Evolutionary conservation across 2,329 filamentous ascomycete species (phyloP), one percentile per base, ranked within the genome.

Genomic region (Fusarium lyarnte): DNA sequence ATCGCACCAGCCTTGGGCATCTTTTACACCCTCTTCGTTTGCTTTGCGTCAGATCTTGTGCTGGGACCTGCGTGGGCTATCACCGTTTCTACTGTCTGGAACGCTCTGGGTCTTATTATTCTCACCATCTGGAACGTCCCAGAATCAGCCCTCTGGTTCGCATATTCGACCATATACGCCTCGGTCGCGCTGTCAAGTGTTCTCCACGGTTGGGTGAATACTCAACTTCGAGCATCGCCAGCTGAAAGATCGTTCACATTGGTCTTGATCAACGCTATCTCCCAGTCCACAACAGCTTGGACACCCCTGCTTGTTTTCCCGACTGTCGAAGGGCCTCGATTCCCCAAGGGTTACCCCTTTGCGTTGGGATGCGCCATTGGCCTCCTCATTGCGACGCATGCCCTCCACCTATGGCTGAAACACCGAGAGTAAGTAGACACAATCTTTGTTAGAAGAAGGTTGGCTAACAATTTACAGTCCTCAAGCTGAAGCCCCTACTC

Each of bases 131-230:
- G 88, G 88, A 78, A 87, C 23, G 87, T 90, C 0, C 87, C 87
- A 0, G 87, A 89, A 52, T 41, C 68, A 13, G 69, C 72, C 1
- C 73, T 76, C 13, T 77, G 75, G 75, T 77, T 77, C 9, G 75
- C 69, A 5, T 75, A 89, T 83, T 76, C 79, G 31, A 87, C 84
- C 0, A 85, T 82, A 0, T 88, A 86, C 72, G 83, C 83, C 0
- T 81, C 86, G 0, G 82, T 84, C 9, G 84, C 87, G 2, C 84
- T 89, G 79, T 88, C 87, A 0, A 87, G 85, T 52, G 85, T 88
- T 7, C 78, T 90, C 11, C 85, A 89, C 59, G 87, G 87, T 6
- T 89, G 87, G 86, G 84, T 87, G 7, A 89, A 89, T 66, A 85
- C 81, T 16, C 81, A 84, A 38, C 77, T 89, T 5, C 82, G 83